A percentile compares a stretch with the other conserved stretches of the same genome.
phyloP scores from a whole-genome alignment of 2,329 filamentous ascomycete species.

The Alternaria hordeiaustralica region DNA sequence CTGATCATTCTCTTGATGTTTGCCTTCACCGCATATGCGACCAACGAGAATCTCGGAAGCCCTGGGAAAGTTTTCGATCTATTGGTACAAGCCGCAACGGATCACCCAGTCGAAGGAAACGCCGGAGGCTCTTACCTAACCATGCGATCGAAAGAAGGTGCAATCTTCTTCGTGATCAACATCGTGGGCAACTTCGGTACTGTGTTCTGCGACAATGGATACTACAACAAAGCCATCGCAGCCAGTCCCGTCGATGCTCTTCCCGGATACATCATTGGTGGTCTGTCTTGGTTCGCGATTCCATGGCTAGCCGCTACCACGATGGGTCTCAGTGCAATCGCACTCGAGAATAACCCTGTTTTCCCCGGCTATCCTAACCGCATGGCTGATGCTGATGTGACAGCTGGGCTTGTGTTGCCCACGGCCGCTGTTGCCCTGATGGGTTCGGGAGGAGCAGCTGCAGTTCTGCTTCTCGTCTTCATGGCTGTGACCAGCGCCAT shows the following conservation, averaged over 20 bases:
- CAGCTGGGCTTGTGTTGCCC: constrained; percentile 82
- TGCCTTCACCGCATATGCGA: constrained; percentile 80
- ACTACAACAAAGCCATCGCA: constrained; percentile 94
- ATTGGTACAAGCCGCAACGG: constrained; percentile 69
- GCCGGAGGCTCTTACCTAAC: constrained; percentile 83
- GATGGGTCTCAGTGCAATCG: constrained; percentile 81
- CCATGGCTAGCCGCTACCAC: constrained; percentile 90
- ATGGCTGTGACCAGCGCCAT: constrained; percentile 89
- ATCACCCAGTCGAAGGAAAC: constrained; percentile 81
- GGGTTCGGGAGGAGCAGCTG: constrained; percentile 79
- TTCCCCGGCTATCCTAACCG: constrained; percentile 77
- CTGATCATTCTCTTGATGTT: constrained; percentile 87
- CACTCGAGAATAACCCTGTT: constrained; percentile 73
- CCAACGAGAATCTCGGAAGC: constrained; percentile 73
- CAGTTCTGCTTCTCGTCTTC: constrained; percentile 81
- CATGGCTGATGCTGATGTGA: constrained; percentile 76
- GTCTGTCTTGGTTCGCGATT: constrained; percentile 90
- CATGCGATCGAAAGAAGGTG: constrained; percentile 81
- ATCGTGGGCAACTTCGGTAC: constrained; percentile 84
- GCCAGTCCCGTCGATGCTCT: constrained; percentile 84
- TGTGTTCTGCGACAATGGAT: constrained; percentile 84
- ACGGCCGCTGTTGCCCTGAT: constrained; percentile 84
- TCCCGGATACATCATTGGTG: constrained; percentile 86
- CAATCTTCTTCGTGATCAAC: constrained; percentile 91
- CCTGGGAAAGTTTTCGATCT: constrained; percentile 80